These are phyloP conservation scores for Pseudopithomyces maydicus DNA, from an alignment of 2,329 filamentous ascomycete genomes.

Conservation along the genomic window DNA sequence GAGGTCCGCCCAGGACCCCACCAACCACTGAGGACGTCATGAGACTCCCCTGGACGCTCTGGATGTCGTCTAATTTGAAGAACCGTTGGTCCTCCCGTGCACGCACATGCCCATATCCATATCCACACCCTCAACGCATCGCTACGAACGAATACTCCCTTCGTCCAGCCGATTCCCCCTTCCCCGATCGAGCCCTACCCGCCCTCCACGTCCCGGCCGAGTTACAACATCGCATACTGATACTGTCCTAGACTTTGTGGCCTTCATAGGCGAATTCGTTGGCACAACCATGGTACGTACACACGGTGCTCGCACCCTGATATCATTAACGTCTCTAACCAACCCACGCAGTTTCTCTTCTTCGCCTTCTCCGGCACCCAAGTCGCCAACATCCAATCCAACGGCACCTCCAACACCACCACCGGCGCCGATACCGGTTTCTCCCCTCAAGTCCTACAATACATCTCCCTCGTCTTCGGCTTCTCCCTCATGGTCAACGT, in stretches of 20 bases:
- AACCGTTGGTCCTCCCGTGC: constrained; percentile 30
- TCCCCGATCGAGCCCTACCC: background rate
- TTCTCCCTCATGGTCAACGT: constrained; percentile 47
- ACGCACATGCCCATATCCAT: background rate
- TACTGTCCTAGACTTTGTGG: constrained; percentile 42
- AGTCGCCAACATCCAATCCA: constrained; percentile 55
- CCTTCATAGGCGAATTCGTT: constrained; percentile 54
- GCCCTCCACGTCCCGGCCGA: constrained; percentile 19
- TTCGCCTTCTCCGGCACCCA: constrained; percentile 52
- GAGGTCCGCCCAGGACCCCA: constrained; percentile 24
- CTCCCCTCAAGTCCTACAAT: constrained; percentile 49
- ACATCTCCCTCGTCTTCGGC: constrained; percentile 43
- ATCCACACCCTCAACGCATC: background rate
- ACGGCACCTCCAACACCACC: constrained; percentile 42
- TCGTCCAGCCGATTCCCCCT: background rate
- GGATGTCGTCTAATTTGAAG: constrained; percentile 44
- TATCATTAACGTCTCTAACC: background rate
- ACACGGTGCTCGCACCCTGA: background rate
- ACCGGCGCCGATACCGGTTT: constrained; percentile 52
- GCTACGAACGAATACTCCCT: background rate
- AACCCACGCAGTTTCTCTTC: constrained; percentile 44
- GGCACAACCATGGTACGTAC: constrained; percentile 44
- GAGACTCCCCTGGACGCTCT: constrained; percentile 42
- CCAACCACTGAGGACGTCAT: constrained; percentile 44
- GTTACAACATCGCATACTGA: constrained; percentile 48